Base-by-base conservation (phyloP, 202 grass and related monocot genomes). In the Carex sylvatica region DNA sequence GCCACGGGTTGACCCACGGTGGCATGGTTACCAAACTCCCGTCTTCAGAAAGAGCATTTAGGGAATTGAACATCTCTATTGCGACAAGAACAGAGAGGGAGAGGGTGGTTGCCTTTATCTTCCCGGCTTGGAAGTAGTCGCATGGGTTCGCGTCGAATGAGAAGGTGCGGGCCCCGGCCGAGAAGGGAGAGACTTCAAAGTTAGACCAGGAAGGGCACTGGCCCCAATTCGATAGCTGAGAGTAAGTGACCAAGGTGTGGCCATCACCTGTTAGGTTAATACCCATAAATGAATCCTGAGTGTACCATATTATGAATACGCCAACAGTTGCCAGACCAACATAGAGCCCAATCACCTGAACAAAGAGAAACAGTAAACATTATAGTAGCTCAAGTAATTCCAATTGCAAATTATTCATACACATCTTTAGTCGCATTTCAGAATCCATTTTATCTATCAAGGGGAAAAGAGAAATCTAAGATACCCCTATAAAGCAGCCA, bases 51-150 rank as follows among this genome's bases (percentile, higher is more conserved):
- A 98, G 83, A 1, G 95, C 96, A 83, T 98, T 98, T 23, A 98
- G 83, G 22, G 96, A 98, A 87, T 98, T 98, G 88, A 98, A 98
- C 96, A 98, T 95, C 87, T 98, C 96, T 53, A 98, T 98, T 23
- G 96, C 83, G 20, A 98, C 92, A 79, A 98, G 82, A 40, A 98
- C 96, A 1, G 96, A 98, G 38, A 98, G 61, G 22, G 96, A 98
- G 20, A 98, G 88, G 1, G 96, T 98, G 18, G 84, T 98, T 0
- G 96, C 96, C 86, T 98, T 98, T 36, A 98, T 94, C 80, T 98
- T 98, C 23, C 96, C 96, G 1, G 87, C 73, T 53, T 89, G 89
- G 91, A 98, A 98, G 66, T 98, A 98, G 68, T 98, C 92, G 2
- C 96, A 98, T 13, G 96, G 92, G 65, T 93, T 89, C 0, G 71